Evolutionary conservation across 768 basidiomycete species (phyloP).

Genomic region (Podaxis pistillaris): DNA sequence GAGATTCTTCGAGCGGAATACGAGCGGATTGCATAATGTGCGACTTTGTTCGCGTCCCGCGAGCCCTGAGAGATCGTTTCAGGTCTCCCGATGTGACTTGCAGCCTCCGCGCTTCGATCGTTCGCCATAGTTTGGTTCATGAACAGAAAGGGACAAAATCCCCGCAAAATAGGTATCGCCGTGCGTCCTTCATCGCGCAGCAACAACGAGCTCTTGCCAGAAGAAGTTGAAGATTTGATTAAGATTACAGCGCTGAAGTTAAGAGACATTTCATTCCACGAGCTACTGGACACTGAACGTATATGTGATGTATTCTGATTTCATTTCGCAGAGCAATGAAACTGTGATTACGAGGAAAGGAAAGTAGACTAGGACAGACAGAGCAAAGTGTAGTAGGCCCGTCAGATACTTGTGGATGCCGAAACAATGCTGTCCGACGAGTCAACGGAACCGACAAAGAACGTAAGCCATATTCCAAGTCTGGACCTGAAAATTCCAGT

Average conservation of each 20-base stretch:
- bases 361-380: not conserved
- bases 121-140: too few relatives aligned
- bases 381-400: not conserved
- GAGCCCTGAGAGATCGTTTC: not conserved
- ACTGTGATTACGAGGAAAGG: not conserved
- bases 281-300: not conserved
- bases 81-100: too few relatives aligned
- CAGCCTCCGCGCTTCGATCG: too few relatives aligned
- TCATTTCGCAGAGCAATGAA: not conserved
- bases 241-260: not conserved
- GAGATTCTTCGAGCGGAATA: not conserved
- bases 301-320: not conserved
- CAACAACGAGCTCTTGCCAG: not conserved
- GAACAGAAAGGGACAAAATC: too few relatives aligned
- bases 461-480: not conserved
- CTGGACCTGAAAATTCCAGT: not conserved
- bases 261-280: not conserved
- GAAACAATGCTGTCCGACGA: too few relatives aligned
- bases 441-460: too few relatives aligned
- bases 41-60: not conserved
- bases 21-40: not conserved
- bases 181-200: not conserved
- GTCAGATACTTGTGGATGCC: not conserved
- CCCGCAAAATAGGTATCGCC: too few relatives aligned
- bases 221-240: not conserved